phyloP scores from a whole-genome alignment of 1,139 yeast genomes.

The Blastobotrys arbuscula region DNA sequence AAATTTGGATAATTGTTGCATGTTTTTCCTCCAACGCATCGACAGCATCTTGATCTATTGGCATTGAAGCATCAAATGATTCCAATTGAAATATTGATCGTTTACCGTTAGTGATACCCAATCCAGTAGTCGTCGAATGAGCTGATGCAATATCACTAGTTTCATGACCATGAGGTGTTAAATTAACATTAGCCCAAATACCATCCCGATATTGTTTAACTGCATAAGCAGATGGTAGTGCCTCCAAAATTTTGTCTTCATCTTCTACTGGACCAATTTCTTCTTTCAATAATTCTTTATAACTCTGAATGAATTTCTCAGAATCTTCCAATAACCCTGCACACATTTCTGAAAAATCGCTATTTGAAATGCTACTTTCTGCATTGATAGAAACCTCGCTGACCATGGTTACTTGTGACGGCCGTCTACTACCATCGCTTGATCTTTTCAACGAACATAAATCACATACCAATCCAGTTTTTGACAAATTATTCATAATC shows the following conservation, averaged over 20 bases:
- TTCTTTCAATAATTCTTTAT: conserved; percentile 8
- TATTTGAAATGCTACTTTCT: conserved; percentile 3
- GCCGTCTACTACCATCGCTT: conserved; percentile 9
- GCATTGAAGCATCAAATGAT: conserved; percentile 12
- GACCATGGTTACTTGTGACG: conserved; percentile 9
- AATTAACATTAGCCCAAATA: conserved; percentile 21
- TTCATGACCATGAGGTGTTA: conserved; percentile 19
- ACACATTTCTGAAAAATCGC: conserved; percentile 15
- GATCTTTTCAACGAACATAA: conserved; percentile 16
- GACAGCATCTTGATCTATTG: conserved; percentile 9
- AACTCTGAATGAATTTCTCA: conserved; percentile 12
- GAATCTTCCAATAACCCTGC: conserved; percentile 9
- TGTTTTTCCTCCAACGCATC: conserved; percentile 10
- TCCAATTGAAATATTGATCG: conserved; percentile 14
- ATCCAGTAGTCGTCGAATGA: conserved; percentile 1
- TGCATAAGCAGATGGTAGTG: conserved; percentile 19
- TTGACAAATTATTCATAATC: conserved; percentile 24
- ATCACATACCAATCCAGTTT: conserved; percentile 23
- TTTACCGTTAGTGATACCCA: conserved; percentile 6
- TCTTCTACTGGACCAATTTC: conserved; percentile 1
- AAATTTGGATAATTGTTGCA: conserved; percentile 5
- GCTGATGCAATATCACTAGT: conserved; percentile 1
- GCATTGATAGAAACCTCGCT: not conserved
- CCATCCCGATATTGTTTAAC: conserved; percentile 26
- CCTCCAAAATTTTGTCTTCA: conserved; percentile 16